Percentiles rank a stretch among this genome's conserved stretches.
Evolutionary conservation across 176 grass and related monocot species (phyloP).

Genomic region (Musa acuminata): DNA sequence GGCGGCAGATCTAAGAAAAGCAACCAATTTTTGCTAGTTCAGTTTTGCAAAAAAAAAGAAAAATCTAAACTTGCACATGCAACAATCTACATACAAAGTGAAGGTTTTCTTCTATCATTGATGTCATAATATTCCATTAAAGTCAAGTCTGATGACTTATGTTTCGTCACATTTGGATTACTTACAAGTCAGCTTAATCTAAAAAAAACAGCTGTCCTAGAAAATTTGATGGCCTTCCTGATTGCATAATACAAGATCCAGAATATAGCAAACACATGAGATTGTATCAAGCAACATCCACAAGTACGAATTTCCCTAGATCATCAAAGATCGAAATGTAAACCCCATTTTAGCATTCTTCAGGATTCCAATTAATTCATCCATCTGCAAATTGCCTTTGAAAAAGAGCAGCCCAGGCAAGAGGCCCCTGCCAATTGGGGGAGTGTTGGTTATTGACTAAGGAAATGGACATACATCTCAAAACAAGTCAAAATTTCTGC

Average conservation of each 20-base stretch:
- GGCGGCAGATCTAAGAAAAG: too few species aligned
- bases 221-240: background rate
- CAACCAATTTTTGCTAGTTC: background rate
- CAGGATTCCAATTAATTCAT: background rate
- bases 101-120: background rate
- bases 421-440: too few species aligned
- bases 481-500: background rate
- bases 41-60: background rate
- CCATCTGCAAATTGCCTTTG: constrained; percentile 1
- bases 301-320: background rate
- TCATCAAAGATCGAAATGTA: background rate
- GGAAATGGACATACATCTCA: background rate
- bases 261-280: background rate
- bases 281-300: background rate
- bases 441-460: background rate
- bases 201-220: background rate
- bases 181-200: too few species aligned
- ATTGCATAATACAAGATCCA: background rate
- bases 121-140: background rate
- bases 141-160: background rate
- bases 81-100: background rate
- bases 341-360: background rate
- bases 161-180: too few species aligned
- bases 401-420: background rate
- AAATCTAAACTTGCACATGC: background rate